A percentile compares a stretch with the other conserved stretches of the same genome.
phyloP scores from a whole-genome alignment of 2,329 filamentous ascomycete species.

The Calonectria ilicicola region DNA sequence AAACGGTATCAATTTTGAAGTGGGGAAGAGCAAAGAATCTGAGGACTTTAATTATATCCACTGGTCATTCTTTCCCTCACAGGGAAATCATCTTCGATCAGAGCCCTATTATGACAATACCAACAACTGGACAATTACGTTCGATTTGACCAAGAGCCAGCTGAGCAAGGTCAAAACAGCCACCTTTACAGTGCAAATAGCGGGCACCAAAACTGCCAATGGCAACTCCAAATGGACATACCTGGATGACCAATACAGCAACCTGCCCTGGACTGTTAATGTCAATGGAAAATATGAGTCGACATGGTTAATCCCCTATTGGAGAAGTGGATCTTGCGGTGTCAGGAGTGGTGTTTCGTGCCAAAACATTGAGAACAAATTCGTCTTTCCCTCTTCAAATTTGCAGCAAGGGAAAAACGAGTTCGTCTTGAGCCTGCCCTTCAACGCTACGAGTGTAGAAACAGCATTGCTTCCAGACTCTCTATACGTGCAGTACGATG shows the following conservation, averaged over 20 bases:
- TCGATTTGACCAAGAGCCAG: slow-evolving; percentile 57
- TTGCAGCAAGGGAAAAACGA: slow-evolving; percentile 66
- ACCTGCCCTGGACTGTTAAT: slow-evolving; percentile 61
- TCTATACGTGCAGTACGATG: slow-evolving; percentile 75
- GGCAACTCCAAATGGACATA: slow-evolving; percentile 66
- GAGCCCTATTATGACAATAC: slow-evolving; percentile 58
- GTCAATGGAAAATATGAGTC: slow-evolving; percentile 57
- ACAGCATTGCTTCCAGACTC: slow-evolving; percentile 65
- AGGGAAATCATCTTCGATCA: slow-evolving; percentile 59
- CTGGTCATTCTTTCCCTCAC: slow-evolving; percentile 72
- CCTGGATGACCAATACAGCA: slow-evolving; percentile 66
- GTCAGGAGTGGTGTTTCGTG: slow-evolving; percentile 71
- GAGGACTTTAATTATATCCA: slow-evolving; percentile 73
- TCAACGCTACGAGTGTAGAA: slow-evolving; percentile 69
- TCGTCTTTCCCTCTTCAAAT: slow-evolving; percentile 63
- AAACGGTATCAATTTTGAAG: slow-evolving; percentile 66
- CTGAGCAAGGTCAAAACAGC: slow-evolving; percentile 57
- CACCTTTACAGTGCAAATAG: slow-evolving; percentile 73
- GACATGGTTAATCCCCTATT: slow-evolving; percentile 66
- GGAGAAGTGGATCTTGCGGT: slow-evolving; percentile 63
- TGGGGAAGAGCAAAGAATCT: slow-evolving; percentile 62
- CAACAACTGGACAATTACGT: slow-evolving; percentile 71
- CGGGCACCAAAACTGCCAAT: slow-evolving; percentile 70
- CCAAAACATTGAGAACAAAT: slow-evolving; percentile 72
- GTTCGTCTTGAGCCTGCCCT: slow-evolving; percentile 69